A percentile compares a stretch with the other conserved stretches of the same genome.
These are phyloP conservation scores for Saitozyma sp. DNA, from an alignment of 768 basidiomycete species.

Conservation along the genomic window DNA sequence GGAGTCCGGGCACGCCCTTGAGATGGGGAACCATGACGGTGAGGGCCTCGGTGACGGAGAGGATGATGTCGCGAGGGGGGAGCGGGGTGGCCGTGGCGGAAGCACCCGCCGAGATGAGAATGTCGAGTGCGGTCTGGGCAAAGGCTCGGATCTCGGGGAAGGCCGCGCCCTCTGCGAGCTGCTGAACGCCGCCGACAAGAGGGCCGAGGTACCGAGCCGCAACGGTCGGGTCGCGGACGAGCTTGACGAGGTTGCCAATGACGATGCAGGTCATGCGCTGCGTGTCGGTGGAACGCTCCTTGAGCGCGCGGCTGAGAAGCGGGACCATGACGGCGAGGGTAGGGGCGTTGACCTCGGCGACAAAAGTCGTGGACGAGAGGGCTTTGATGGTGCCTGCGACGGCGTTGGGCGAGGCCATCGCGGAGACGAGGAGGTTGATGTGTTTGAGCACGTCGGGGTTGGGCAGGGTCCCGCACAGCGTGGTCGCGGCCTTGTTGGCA, in stretches of 20 bases:
- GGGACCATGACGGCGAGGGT: slow-evolving; percentile 94
- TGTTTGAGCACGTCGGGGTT: slow-evolving; percentile 91
- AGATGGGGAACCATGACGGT: slow-evolving; percentile 64
- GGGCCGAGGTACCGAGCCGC: slow-evolving; percentile 84
- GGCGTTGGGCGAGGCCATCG: slow-evolving; percentile 79
- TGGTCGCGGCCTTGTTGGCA: slow-evolving; percentile 84
- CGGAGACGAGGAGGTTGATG: slow-evolving; percentile 79
- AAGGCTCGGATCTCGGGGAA: slow-evolving; percentile 99
- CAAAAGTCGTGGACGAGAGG: slow-evolving; percentile 90
- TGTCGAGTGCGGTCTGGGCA: slow-evolving; percentile 75
- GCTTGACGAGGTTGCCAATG: slow-evolving; percentile 93
- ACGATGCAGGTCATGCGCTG: slow-evolving; percentile 92
- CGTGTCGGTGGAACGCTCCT: slow-evolving; percentile 94
- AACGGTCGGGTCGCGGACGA: slow-evolving; percentile 85
- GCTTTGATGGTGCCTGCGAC: slow-evolving; percentile 93
- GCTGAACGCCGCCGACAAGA: slow-evolving; percentile 85
- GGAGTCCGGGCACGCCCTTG: slow-evolving; percentile 55
- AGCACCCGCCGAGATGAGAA: slow-evolving; percentile 79
- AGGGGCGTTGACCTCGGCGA: slow-evolving; percentile 95
- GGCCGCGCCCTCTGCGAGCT: slow-evolving; percentile 83
- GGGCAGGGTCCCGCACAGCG: slow-evolving; percentile 83
- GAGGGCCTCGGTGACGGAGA: slow-evolving; percentile 63
- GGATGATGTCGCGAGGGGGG: slow-evolving; percentile 67
- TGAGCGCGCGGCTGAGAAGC: slow-evolving; percentile 81
- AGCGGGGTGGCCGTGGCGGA: slow-evolving; percentile 70